Percentiles rank a stretch among this genome's conserved stretches.
These are phyloP conservation scores for Nidularia pulvinata DNA, from an alignment of 768 basidiomycete species.

Conservation along the genomic window DNA sequence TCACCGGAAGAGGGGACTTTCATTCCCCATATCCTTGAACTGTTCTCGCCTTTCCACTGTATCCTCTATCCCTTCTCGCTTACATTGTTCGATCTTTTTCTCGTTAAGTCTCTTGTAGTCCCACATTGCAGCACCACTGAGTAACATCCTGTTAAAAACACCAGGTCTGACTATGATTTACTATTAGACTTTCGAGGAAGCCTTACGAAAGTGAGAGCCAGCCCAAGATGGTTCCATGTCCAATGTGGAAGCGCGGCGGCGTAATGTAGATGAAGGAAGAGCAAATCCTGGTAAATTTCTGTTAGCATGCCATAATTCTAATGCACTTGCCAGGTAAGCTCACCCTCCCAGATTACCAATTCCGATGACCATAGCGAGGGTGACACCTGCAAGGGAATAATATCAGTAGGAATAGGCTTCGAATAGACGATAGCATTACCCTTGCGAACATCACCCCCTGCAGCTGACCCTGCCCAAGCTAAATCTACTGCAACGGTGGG, in stretches of 20 bases:
- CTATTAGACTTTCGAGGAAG: background rate
- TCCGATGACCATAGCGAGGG: slow-evolving; percentile 42
- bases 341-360: slow-evolving; percentile 53
- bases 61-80: slow-evolving; percentile 35
- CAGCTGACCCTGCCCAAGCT: slow-evolving; percentile 56
- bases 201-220: slow-evolving; percentile 30
- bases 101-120: slow-evolving; percentile 49
- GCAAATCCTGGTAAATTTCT: slow-evolving; percentile 26
- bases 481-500: slow-evolving; percentile 46
- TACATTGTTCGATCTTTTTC: slow-evolving; percentile 42
- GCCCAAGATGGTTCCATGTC: slow-evolving; percentile 29
- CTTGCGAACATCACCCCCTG: slow-evolving; percentile 54
- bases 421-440: slow-evolving; percentile 38
- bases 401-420: too few species aligned
- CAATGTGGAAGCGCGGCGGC: slow-evolving; percentile 32
- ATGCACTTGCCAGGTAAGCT: slow-evolving; percentile 1
- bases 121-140: slow-evolving; percentile 44
- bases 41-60: slow-evolving; percentile 28
- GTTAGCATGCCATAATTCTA: too few species aligned
- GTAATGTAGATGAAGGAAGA: slow-evolving; percentile 37
- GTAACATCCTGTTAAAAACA: slow-evolving; percentile 22
- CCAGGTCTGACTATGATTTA: background rate
- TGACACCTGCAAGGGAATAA: too few species aligned
- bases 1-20: slow-evolving; percentile 57
- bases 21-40: slow-evolving; percentile 48